These are phyloP conservation scores for Naegleria fowleri DNA, from an alignment of 208 protist genomes.

Conservation along the genomic window DNA sequence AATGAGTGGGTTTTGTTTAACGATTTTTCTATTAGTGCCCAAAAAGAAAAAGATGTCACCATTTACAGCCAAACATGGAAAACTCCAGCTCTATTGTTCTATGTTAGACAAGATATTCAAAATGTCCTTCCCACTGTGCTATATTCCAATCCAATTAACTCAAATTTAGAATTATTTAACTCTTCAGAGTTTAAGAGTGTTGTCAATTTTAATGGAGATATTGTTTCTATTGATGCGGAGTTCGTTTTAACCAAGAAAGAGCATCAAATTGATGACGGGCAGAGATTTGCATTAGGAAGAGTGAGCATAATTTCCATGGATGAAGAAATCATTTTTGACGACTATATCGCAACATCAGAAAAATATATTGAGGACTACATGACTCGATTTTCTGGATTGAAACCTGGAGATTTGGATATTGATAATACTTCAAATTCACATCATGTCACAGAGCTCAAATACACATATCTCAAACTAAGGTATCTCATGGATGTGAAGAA, in stretches of 20 bases:
- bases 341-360: neutral
- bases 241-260: neutral
- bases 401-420: conserved; percentile 3
- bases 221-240: conserved; percentile 2
- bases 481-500: conserved; percentile 74
- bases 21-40: neutral
- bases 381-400: neutral
- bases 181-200: neutral
- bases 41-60: neutral
- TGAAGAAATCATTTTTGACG: neutral
- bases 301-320: neutral
- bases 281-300: neutral
- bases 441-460: neutral
- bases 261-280: neutral
- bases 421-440: neutral
- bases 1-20: conserved; percentile 4
- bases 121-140: neutral
- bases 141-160: neutral
- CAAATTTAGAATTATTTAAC: neutral
- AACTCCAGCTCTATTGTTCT: neutral
- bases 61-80: neutral
- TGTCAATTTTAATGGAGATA: neutral
- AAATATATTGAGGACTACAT: conserved; percentile 3
- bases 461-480: conserved; percentile 10
- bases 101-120: neutral